Evolutionary conservation across 1,139 yeast species (phyloP).

Genomic region (Candida sanyaensis): DNA sequence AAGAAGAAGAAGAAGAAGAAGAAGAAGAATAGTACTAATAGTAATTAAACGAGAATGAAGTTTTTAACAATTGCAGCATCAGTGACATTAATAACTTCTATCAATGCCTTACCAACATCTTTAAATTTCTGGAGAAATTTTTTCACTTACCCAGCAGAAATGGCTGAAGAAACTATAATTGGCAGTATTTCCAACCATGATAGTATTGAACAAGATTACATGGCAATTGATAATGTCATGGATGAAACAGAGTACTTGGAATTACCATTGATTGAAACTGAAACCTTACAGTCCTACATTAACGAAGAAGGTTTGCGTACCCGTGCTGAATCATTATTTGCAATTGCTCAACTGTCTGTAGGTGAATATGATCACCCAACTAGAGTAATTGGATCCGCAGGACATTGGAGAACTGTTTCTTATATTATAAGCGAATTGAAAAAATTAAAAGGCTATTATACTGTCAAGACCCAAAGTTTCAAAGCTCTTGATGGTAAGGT

Average conservation of each 20-base stretch:
- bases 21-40: too few species aligned
- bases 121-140: conserved; percentile 8
- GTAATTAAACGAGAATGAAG: conserved; percentile 7
- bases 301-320: conserved; percentile 55
- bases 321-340: conserved; percentile 65
- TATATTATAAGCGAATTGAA: conserved; percentile 63
- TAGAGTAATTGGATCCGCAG: conserved; percentile 86
- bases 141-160: not conserved
- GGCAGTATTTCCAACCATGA: conserved; percentile 6
- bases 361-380: conserved; percentile 79
- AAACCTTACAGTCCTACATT: conserved; percentile 61
- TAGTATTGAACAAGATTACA: not conserved
- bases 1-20: too few species aligned
- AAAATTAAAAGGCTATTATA: conserved; percentile 63
- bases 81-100: conserved; percentile 22
- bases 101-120: conserved; percentile 25
- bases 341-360: conserved; percentile 63
- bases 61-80: conserved; percentile 19
- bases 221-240: conserved; percentile 9
- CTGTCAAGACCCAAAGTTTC: conserved; percentile 66
- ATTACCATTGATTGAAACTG: conserved; percentile 55
- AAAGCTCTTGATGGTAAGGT: conserved; percentile 73
- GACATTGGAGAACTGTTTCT: conserved; percentile 78
- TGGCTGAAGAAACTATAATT: conserved; percentile 8
- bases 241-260: conserved; percentile 14